A percentile compares a stretch with the other conserved stretches of the same genome.
Evolutionary conservation across 768 basidiomycete species (phyloP).

Genomic region (Podaxis sp.): DNA sequence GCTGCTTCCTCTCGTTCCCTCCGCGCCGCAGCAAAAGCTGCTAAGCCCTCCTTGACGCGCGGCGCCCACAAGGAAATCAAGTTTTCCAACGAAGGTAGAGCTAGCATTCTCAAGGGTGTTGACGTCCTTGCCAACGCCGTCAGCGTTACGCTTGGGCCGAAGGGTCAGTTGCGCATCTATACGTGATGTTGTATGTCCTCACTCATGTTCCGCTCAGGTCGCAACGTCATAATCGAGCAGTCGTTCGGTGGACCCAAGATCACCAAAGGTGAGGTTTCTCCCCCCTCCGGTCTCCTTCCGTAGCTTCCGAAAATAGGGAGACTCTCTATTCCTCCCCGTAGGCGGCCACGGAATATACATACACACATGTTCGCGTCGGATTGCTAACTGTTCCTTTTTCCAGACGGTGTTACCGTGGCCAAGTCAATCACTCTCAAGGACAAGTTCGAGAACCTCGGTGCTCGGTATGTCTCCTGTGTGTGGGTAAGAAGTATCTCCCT

Average conservation of each 20-base stretch:
- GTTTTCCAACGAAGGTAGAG: constrained; percentile 94
- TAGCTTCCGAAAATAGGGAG: background rate
- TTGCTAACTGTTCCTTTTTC: constrained; percentile 10
- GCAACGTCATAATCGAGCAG: constrained; percentile 98
- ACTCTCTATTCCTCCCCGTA: background rate
- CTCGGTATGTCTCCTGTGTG: constrained; percentile 54
- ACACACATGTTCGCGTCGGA: background rate
- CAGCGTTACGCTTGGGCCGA: constrained; percentile 93
- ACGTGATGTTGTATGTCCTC: background rate
- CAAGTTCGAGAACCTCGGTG: constrained; percentile 99
- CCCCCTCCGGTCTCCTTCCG: background rate
- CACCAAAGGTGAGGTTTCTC: constrained; percentile 71
- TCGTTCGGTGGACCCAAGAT: constrained; percentile 89
- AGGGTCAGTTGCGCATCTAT: constrained; percentile 47
- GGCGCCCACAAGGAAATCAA: constrained; percentile 94
- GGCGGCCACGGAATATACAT: background rate
- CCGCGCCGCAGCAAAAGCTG: constrained; percentile 57
- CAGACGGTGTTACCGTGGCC: constrained; percentile 97
- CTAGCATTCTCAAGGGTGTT: constrained; percentile 91
- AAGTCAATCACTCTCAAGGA: constrained; percentile 93
- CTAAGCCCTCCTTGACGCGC: constrained; percentile 51
- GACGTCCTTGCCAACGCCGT: constrained; percentile 97
- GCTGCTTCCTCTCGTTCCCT: constrained; percentile 60
- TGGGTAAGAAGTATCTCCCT: background rate
- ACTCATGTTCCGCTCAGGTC: constrained; percentile 44